Conservation (phyloP, 1,139 yeast genomes). For the Suhomyces terraborum region DNA sequence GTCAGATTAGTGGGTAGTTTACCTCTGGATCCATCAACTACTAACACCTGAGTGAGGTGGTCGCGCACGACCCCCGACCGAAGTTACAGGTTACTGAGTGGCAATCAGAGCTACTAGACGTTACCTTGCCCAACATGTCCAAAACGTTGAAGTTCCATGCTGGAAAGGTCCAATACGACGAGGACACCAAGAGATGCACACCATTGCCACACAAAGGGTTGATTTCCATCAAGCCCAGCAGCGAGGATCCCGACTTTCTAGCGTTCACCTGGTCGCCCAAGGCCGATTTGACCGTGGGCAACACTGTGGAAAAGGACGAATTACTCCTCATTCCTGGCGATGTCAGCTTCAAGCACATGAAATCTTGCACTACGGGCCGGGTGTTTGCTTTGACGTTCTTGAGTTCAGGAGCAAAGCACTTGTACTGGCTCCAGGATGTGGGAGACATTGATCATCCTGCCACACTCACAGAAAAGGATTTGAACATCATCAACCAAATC, state of each 20-base stretch:
- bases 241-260: constrained; percentile 53
- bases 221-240: constrained; percentile 61
- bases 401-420: constrained; percentile 79
- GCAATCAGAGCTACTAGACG: constrained; percentile 8
- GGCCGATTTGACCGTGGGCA: constrained; percentile 25
- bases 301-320: constrained; percentile 58
- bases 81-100: constrained; percentile 11
- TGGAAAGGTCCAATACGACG: constrained; percentile 78
- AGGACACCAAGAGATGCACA: constrained; percentile 66
- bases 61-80: constrained; percentile 5
- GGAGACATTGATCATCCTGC: constrained; percentile 65
- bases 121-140: constrained; percentile 12
- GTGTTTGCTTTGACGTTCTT: constrained; percentile 80
- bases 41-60: too few species aligned
- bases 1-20: too few species aligned
- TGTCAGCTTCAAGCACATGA: constrained; percentile 76
- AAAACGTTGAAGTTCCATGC: constrained; percentile 67
- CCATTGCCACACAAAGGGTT: constrained; percentile 80
- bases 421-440: constrained; percentile 90
- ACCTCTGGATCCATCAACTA: background rate
- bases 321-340: constrained; percentile 90
- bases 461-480: constrained; percentile 66
- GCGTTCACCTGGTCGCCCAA: constrained; percentile 50
- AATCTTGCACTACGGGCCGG: constrained; percentile 79
- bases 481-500: constrained; percentile 52